Percentiles rank a stretch among this genome's conserved stretches.
phyloP scores from a whole-genome alignment of 495 filamentous ascomycete species.

The Aspergillus baeticus region DNA sequence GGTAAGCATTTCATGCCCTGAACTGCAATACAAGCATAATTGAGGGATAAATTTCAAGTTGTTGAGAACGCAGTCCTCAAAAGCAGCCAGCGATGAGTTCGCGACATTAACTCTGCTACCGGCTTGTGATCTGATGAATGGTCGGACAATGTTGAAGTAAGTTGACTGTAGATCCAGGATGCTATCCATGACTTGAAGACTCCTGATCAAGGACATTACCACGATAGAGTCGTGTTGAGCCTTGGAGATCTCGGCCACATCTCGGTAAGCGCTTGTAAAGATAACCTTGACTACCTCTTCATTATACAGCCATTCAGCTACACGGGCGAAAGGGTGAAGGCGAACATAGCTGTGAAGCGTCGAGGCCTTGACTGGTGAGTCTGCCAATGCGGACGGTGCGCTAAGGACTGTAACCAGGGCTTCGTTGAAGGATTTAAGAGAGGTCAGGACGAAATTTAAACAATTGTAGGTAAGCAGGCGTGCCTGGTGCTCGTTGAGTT shows the following conservation, averaged over 20 bases:
- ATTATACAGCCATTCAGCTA: conserved; percentile 97
- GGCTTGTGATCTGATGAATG: conserved; percentile 62
- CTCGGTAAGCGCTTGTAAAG: conserved; percentile 72
- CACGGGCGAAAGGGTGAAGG: conserved; percentile 86
- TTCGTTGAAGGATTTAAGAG: conserved; percentile 85
- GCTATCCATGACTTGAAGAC: conserved; percentile 75
- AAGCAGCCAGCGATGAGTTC: conserved; percentile 73
- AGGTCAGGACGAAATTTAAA: conserved; percentile 72
- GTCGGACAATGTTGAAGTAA: conserved; percentile 82
- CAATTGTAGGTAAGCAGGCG: conserved; percentile 72
- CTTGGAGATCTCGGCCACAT: conserved; percentile 63
- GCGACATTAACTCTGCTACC: conserved; percentile 51
- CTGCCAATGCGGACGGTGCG: conserved; percentile 67
- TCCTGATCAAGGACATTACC: conserved; percentile 68
- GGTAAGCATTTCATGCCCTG: conserved; percentile 72
- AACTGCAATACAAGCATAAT: conserved; percentile 79
- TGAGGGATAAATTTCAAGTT: conserved; percentile 73
- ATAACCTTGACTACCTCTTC: conserved; percentile 79
- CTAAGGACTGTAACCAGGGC: conserved; percentile 81
- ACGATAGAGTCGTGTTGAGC: conserved; percentile 70
- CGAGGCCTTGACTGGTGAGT: conserved; percentile 66
- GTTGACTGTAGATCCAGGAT: conserved; percentile 86
- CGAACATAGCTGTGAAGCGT: conserved; percentile 73
- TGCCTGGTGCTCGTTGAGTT: conserved; percentile 59
- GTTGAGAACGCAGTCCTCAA: conserved; percentile 88